Conservation (phyloP, 768 basidiomycete genomes). For the Goffeauzyma gilvescens region DNA sequence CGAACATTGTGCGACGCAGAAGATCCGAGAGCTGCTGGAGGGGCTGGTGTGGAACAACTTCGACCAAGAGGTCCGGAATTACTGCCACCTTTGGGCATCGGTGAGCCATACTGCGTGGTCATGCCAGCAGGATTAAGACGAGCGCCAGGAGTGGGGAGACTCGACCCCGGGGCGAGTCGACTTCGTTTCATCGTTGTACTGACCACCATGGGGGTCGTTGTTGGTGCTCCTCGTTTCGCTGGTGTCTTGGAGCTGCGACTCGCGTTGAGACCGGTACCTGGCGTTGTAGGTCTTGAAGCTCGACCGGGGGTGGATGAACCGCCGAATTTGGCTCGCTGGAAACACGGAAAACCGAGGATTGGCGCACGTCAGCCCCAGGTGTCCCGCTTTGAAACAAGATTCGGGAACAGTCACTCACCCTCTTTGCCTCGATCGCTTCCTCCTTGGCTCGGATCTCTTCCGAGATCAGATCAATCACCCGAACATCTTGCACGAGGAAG, state of each 20-base stretch:
- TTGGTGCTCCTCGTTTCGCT: conserved; percentile 23
- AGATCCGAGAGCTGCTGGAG: not conserved
- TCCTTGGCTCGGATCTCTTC: conserved; percentile 46
- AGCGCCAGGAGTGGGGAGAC: not conserved
- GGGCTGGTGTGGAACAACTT: not conserved
- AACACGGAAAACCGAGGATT: too few relatives aligned
- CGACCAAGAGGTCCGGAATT: not conserved
- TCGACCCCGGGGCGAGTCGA: not conserved
- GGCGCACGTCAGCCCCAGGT: too few relatives aligned
- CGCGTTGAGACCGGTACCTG: conserved; percentile 8
- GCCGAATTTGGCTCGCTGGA: conserved; percentile 11
- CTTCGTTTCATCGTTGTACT: conserved; percentile 2
- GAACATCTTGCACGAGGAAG: conserved; percentile 70
- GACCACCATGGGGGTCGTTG: conserved; percentile 18
- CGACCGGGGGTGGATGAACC: conserved; percentile 15
- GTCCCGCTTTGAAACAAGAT: not conserved
- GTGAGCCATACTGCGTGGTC: not conserved
- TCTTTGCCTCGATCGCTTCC: conserved; percentile 61
- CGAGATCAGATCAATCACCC: conserved; percentile 59
- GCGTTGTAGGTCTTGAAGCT: conserved; percentile 1
- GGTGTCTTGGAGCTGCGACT: too few relatives aligned
- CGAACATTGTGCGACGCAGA: not conserved
- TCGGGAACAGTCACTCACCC: conserved; percentile 22
- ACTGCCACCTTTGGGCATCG: not conserved
- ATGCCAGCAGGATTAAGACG: too few relatives aligned